Percentiles rank a stretch among this genome's conserved stretches.
Conservation (phyloP, 768 basidiomycete genomes). For the Hericium alpestre region DNA sequence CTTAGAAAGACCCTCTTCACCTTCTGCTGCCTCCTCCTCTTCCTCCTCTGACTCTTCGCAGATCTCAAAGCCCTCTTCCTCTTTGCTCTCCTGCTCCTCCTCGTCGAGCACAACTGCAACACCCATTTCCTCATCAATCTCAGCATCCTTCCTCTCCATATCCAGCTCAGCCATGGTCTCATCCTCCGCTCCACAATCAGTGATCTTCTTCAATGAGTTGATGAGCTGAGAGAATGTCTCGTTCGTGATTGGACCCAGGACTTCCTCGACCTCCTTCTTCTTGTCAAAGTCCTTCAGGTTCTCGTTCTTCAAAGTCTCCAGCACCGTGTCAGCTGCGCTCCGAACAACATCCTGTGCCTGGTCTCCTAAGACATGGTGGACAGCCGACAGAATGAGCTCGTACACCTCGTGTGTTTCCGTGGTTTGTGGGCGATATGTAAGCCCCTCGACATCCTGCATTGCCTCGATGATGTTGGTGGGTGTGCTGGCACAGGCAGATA, state of each 20-base stretch:
- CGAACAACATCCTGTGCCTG: conserved; percentile 94
- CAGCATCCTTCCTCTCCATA: conserved; percentile 70
- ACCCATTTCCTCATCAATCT: conserved; percentile 93
- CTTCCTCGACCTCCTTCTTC: conserved; percentile 84
- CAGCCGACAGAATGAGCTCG: conserved; percentile 76
- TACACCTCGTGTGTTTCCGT: conserved; percentile 92
- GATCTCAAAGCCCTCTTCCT: conserved; percentile 83
- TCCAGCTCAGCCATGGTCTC: conserved; percentile 71
- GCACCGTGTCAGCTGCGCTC: conserved; percentile 85
- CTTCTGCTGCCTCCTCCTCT: conserved; percentile 49
- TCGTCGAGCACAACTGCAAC: conserved; percentile 98
- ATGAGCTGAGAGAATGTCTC: conserved; percentile 83
- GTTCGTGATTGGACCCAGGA: conserved; percentile 54
- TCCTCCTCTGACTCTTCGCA: conserved; percentile 73
- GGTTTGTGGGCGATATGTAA: conserved; percentile 87
- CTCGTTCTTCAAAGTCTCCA: conserved; percentile 85
- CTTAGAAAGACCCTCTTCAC: conserved; percentile 33
- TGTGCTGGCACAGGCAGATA: background rate
- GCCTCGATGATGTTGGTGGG: conserved; percentile 91
- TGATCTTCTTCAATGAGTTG: conserved; percentile 84
- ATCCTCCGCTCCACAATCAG: conserved; percentile 88
- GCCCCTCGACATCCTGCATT: conserved; percentile 85
- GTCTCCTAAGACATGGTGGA: conserved; percentile 81
- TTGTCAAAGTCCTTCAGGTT: conserved; percentile 92
- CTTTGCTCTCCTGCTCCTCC: conserved; percentile 89